Percentiles rank a stretch among this genome's conserved stretches.
Evolutionary conservation across 257 asterid species (phyloP).

Genomic region (Solanum neorickii): DNA sequence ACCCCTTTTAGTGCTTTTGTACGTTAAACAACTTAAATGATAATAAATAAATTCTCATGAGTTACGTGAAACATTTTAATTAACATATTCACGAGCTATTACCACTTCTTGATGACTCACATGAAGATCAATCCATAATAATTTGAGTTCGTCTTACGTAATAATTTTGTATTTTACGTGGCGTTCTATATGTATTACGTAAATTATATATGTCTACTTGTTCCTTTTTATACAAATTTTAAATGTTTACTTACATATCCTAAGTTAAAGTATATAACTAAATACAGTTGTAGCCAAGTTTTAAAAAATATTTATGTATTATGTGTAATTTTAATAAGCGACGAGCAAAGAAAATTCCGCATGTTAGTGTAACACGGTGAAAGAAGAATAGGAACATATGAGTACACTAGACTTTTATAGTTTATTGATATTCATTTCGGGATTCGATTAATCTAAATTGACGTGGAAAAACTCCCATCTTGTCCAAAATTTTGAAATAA

Average conservation of each 20-base stretch:
- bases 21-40: not conserved
- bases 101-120: not conserved
- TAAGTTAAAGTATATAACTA: too few relatives aligned
- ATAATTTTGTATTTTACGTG: not conserved
- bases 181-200: too few relatives aligned
- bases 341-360: not conserved
- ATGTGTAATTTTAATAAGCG: not conserved
- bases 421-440: not conserved
- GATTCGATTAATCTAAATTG: too few relatives aligned
- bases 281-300: too few relatives aligned
- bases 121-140: not conserved
- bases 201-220: fast-evolving
- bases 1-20: not conserved
- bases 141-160: too few relatives aligned
- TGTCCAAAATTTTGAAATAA: not conserved
- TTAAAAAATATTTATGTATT: too few relatives aligned
- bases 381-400: not conserved
- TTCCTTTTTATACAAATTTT: too few relatives aligned
- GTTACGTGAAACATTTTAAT: not conserved
- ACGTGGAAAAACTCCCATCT: too few relatives aligned
- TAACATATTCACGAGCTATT: not conserved
- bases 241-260: too few relatives aligned
- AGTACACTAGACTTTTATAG: too few relatives aligned
- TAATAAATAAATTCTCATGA: not conserved
- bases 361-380: not conserved